phyloP scores from a whole-genome alignment of 345 rosid species.

The Brassica cretica region DNA sequence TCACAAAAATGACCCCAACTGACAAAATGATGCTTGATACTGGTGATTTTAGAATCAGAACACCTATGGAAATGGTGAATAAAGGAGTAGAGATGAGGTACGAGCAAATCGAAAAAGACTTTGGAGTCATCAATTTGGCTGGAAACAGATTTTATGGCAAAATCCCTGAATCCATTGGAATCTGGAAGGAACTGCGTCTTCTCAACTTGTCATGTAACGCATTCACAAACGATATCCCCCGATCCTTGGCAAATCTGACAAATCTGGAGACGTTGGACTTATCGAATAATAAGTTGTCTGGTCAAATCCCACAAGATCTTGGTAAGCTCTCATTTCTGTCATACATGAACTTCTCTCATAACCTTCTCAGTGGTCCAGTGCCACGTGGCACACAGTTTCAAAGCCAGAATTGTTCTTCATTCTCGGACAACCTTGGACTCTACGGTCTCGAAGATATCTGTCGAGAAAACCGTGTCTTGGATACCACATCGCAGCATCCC shows the following conservation, averaged over 20 bases:
- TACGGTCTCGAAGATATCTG: slow-evolving; percentile 6
- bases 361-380: too few relatives aligned
- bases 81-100: slow-evolving; percentile 18
- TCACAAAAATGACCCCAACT: too few relatives aligned
- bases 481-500: neutral
- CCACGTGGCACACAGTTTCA: too few relatives aligned
- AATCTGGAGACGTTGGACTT: slow-evolving; percentile 8
- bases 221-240: slow-evolving; percentile 1
- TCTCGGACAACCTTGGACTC: neutral
- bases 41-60: too few relatives aligned
- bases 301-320: too few relatives aligned
- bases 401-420: too few relatives aligned
- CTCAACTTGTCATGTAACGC: neutral
- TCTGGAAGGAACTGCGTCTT: neutral
- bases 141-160: slow-evolving; percentile 4
- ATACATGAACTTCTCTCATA: too few relatives aligned
- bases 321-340: too few relatives aligned
- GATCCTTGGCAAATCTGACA: neutral
- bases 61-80: neutral
- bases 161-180: neutral
- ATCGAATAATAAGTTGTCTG: too few relatives aligned
- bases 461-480: neutral
- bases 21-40: too few relatives aligned
- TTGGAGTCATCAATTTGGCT: slow-evolving; percentile 7
- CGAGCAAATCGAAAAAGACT: neutral